These are phyloP conservation scores for Coniochaeta pulveracea DNA, from an alignment of 2,329 filamentous ascomycete species.

Conservation along the genomic window DNA sequence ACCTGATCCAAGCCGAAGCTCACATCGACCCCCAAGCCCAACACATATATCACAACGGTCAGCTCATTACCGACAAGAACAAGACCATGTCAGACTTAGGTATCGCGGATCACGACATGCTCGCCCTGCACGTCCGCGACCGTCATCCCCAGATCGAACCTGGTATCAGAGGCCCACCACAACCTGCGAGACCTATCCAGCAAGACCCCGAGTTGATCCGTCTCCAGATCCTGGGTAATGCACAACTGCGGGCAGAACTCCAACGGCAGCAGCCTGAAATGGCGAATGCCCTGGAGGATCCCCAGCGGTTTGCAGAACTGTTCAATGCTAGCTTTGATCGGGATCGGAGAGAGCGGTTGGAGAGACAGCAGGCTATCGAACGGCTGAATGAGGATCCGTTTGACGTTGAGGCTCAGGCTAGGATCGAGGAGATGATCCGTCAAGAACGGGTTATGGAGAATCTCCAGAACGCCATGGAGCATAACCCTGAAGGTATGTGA, in stretches of 20 bases:
- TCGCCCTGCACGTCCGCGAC: constrained; percentile 70
- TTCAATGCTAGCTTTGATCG: constrained; percentile 57
- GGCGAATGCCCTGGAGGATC: constrained; percentile 63
- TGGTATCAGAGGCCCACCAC: constrained; percentile 30
- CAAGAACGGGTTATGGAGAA: constrained; percentile 93
- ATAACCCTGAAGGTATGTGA: constrained; percentile 82
- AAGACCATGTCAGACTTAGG: constrained; percentile 74
- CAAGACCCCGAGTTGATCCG: constrained; percentile 74
- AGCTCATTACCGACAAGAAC: constrained; percentile 62
- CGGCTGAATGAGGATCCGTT: constrained; percentile 89
- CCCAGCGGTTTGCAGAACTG: constrained; percentile 63
- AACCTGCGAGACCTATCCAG: constrained; percentile 22
- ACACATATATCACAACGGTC: constrained; percentile 84
- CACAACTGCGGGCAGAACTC: constrained; percentile 59
- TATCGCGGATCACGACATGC: constrained; percentile 82
- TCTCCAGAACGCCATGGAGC: constrained; percentile 89
- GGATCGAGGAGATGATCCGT: constrained; percentile 95
- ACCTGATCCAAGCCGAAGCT: constrained; percentile 77
- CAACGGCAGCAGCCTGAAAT: constrained; percentile 65
- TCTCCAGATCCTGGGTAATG: constrained; percentile 71
- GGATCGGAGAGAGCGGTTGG: constrained; percentile 60
- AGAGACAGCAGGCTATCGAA: constrained; percentile 73
- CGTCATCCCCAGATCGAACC: no score
- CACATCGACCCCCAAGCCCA: constrained; percentile 61
- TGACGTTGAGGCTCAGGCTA: constrained; percentile 79